Base-by-base conservation (phyloP, 2,329 filamentous ascomycete genomes). In the Ceratocystis eucalypticola region DNA sequence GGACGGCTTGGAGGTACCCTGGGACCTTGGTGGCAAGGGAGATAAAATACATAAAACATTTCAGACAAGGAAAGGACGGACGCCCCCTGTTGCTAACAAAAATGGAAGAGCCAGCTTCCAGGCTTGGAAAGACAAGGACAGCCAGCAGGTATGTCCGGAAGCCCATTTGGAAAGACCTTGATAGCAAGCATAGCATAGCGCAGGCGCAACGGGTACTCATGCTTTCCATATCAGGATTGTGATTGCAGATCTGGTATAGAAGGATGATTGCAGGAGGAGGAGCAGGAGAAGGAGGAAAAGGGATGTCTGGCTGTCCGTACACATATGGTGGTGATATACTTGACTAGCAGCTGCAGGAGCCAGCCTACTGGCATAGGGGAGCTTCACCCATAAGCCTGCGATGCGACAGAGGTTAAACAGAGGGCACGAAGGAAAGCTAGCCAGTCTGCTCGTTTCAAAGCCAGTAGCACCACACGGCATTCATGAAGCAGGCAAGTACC, bases 31-130 rank as follows among this genome's bases (percentile, higher is more conserved):
- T 37, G 55, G 33, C 55, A 37, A 59, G 55, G 55, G 53, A n/a
- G 55, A 37, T 59, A 59, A 59, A 59, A 59, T 59, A 59, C 22
- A 37, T 59, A 22, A 59, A 59, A 37, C n/a, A 6, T 7, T n/a
- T n/a, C 3, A 4, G 25, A 30, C 15, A n/a, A 12, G 25, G 22
- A 30, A n/a, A 33, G 25, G 12, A 59, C 25, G 6, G 33, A 20
- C 8, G 1, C 28, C 55, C 25, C 28, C 17, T 30, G 55, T 37
- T 59, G 7, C 48, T 53, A 15, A 28, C 22, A 53, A 53, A 15
- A 28, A 41, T 41, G 37, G 37, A 12, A 53, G 25, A 28, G 48
- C 10, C 48, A 50, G 48, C 48, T 50, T 50, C 37, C 48, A 50
- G 22, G n/a, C 48, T 50, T 20, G 48, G 48, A 25, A 53, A 15